Base-by-base conservation (phyloP, 1,284 basidiomycete genomes). In the Porodaedalea pini region DNA sequence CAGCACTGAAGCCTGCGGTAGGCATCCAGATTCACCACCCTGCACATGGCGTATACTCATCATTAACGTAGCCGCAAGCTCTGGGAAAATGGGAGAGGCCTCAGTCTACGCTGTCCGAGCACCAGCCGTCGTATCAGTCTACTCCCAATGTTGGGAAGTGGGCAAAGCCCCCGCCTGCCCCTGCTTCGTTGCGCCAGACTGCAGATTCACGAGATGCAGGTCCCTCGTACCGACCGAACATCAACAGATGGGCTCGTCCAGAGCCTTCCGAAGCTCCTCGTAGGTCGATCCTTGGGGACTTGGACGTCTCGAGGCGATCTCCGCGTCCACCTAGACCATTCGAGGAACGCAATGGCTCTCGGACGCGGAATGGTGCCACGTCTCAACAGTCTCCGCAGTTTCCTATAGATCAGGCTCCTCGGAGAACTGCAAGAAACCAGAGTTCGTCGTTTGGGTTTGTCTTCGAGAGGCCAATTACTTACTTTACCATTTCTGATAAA, bases 241-340 rank as follows among this genome's bases (percentile, higher is more conserved):
- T 57, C 37, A 48, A 39, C 32, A 62, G 52, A 57, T 62, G 61
- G 61, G 47, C 41, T 17, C 61, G 54, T 2, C 54, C 49, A 36
- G 19, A 19, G 5, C 47, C 57, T n/a, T 13, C 3, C 19, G 29
- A 29, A 17, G n/a, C 45, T 21, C 37, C 40, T 37, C 47, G 32
- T 7, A 51, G 36, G 15, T 41, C 55, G 23, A 43, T 43, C 0
- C 48, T 56, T 2, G 27, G 36, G 2, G 27, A 13, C 41, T 25
- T 56, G 5, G 47, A 40, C 34, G 31, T 13, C 2, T 37, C 36
- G n/a, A 25, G 15, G 6, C 25, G 39, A 5, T 5, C 5, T 17
- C 37, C 47, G n/a, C 36, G 37, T 17, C 27, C n/a, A 13, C 10
- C 13, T 19, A 43, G 11, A 32, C 7, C 13, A 11, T 50, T 32